Base-by-base conservation (phyloP, 371 early-diverging fungal genomes). In the Mortierella sp. region DNA sequence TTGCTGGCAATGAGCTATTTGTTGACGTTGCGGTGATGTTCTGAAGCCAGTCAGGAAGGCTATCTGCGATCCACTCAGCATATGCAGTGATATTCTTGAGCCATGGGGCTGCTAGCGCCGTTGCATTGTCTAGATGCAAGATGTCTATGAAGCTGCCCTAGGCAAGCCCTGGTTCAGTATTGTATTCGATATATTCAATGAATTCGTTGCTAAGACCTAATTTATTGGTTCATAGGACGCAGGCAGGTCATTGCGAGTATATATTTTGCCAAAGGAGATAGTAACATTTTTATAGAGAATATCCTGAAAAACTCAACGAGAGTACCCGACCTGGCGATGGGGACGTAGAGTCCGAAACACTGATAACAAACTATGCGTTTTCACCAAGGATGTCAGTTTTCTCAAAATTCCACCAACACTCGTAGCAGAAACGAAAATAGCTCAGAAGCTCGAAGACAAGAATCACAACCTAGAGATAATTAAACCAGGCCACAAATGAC, bases 361-460 rank as follows among this genome's bases (percentile, higher is more conserved):
- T 64, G 24, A 79, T 57, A 9, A 74, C 64, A 9, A 55, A 45
- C 11, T 70, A 63, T 7, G 80, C 71, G 21, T 74, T 74, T 19
- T 73, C 74, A 13, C 70, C 70, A 62, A 78, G 59, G 36, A 53
- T 48, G 7, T 57, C 67, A 19, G 74, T 78, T 59, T 70, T 74
- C 32, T 65, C 79, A 70, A 70, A 74, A 78, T 59, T 73, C 79
- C 69, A 90, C 85, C 41, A 90, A 74, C 63, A 89, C 90, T 32
- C 89, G 77, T 1, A 90, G 72, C 0, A 89, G 90, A 50, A 90
- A 90, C 0, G 88, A 85, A 66, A 90, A 78, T 0, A 89, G 72
- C 58, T 90, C 58, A 90, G 84, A 53, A 90, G 88, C 52, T 90
- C 90, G n/a, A 90, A 88, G 43, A 89, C 69, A 0, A 90, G 76